Evolutionary conservation across 1,284 basidiomycete genomes (phyloP).

Genomic region (Entoloma clypeatum): DNA sequence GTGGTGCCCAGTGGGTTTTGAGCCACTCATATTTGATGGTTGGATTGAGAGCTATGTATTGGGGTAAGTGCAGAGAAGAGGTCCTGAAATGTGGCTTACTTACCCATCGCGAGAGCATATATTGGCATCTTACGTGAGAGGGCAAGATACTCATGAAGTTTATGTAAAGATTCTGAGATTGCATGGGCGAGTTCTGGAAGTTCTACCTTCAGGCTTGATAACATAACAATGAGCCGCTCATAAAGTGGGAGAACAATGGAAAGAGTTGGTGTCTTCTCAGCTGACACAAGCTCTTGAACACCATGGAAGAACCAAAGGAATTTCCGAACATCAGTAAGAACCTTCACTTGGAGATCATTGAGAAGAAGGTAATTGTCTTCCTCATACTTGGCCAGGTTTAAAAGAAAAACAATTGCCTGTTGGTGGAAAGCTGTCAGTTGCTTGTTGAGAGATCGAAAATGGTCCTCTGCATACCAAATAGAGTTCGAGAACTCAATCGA

Average conservation of each 20-base stretch:
- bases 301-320: slow-evolving; percentile 15
- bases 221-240: slow-evolving; percentile 15
- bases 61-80: not conserved
- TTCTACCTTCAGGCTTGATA: slow-evolving; percentile 6
- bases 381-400: not conserved
- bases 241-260: slow-evolving; percentile 20
- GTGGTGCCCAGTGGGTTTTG: slow-evolving; percentile 16
- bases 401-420: too few relatives aligned
- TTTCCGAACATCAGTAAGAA: slow-evolving; percentile 19
- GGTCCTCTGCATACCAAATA: slow-evolving; percentile 21
- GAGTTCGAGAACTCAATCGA: slow-evolving; percentile 26
- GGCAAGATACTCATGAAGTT: slow-evolving; percentile 30
- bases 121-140: slow-evolving; percentile 24
- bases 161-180: slow-evolving; percentile 22
- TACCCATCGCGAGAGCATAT: slow-evolving; percentile 35
- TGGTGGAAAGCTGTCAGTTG: not conserved
- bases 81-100: slow-evolving; percentile 9
- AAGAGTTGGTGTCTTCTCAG: slow-evolving; percentile 22
- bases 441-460: not conserved
- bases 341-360: slow-evolving; percentile 2
- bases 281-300: slow-evolving; percentile 20
- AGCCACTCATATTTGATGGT: slow-evolving; percentile 23
- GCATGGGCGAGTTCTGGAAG: slow-evolving; percentile 17
- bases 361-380: slow-evolving; percentile 5
- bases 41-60: slow-evolving; percentile 23